A percentile compares a stretch with the other conserved stretches of the same genome.
Conservation (phyloP, 1,284 basidiomycete genomes). For the Sporisorium iseilematis-ciliati region DNA sequence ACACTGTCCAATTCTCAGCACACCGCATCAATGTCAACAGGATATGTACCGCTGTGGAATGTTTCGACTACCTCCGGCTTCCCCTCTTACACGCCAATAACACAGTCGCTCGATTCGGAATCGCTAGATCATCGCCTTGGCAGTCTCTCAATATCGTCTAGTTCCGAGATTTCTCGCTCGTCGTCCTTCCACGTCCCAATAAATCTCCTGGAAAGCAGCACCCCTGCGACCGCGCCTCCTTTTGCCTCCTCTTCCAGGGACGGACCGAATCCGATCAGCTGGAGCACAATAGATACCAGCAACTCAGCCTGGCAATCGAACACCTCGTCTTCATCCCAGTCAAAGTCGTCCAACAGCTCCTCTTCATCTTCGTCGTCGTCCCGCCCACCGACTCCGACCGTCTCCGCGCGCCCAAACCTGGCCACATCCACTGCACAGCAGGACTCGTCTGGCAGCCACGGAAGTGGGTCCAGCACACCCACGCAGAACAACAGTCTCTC, state of each 20-base stretch:
- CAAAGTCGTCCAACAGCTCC: conserved; percentile 28
- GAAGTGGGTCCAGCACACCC: conserved; percentile 42
- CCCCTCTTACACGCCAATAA: background rate
- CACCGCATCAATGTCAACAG: background rate
- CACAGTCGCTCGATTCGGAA: background rate
- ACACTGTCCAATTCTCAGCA: background rate
- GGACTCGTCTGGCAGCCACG: conserved; percentile 32
- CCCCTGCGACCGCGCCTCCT: background rate
- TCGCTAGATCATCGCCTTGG: conserved; percentile 12
- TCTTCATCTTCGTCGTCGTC: conserved; percentile 39
- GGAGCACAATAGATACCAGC: conserved; percentile 11
- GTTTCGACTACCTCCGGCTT: conserved; percentile 10
- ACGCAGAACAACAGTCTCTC: conserved; percentile 34
- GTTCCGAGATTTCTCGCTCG: background rate
- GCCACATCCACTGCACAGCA: conserved; percentile 38
- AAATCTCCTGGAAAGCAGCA: conserved; percentile 12
- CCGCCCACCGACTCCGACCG: conserved; percentile 25
- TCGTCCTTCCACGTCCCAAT: conserved; percentile 16
- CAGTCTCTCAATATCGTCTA: conserved; percentile 9
- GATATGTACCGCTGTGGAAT: conserved; percentile 37
- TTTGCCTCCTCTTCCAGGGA: background rate
- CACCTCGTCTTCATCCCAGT: conserved; percentile 24
- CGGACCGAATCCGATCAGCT: conserved; percentile 2
- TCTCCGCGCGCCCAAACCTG: conserved; percentile 27
- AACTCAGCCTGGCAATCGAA: conserved; percentile 22